Conservation (phyloP, 208 protist species). For the Trichomonas gallinae region DNA sequence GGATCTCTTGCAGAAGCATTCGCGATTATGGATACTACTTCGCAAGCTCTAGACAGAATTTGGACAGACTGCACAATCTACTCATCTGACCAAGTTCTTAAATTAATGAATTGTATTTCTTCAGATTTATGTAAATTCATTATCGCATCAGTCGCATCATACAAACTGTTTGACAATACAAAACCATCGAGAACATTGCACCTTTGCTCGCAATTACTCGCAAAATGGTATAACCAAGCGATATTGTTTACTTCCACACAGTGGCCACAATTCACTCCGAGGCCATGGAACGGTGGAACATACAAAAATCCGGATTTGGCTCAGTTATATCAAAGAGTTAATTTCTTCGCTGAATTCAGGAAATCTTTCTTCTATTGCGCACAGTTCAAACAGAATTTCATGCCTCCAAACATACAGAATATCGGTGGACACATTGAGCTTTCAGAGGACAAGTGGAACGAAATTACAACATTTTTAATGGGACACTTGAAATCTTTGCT, state of each 20-base stretch:
- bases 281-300: not conserved
- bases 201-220: not conserved
- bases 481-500: not conserved
- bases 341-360: not conserved
- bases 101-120: constrained; percentile 13
- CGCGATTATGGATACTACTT: not conserved
- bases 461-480: not conserved
- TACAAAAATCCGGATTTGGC: not conserved
- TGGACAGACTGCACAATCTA: not conserved
- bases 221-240: constrained; percentile 10
- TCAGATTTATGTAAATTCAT: not conserved
- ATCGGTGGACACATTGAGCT: not conserved
- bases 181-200: not conserved
- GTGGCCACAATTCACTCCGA: not conserved
- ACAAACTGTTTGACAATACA: not conserved
- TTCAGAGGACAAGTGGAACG: not conserved
- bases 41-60: not conserved
- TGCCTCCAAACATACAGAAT: not conserved
- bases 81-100: not conserved
- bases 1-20: not conserved
- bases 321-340: not conserved
- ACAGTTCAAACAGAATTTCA: not conserved
- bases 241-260: not conserved
- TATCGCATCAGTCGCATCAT: not conserved
- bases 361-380: not conserved